A percentile compares a stretch with the other conserved stretches of the same genome.
Evolutionary conservation across 2,329 filamentous ascomycete species (phyloP).

Genomic region (Colletotrichum cereale): DNA sequence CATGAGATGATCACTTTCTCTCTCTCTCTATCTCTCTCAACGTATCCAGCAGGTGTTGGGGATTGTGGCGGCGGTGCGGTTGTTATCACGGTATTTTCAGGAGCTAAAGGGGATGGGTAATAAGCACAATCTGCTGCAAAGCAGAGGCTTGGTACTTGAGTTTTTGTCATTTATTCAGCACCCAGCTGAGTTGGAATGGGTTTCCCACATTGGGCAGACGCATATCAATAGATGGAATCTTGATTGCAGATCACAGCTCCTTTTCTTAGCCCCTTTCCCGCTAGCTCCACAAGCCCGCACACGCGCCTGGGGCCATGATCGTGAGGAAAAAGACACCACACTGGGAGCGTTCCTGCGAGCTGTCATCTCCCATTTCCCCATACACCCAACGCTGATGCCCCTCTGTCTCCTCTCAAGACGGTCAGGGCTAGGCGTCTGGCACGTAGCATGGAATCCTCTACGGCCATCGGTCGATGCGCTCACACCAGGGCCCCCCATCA

Average conservation of each 20-base stretch:
- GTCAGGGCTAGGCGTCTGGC: neutral
- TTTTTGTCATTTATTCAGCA: conserved; percentile 12
- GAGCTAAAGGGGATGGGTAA: conserved; percentile 34
- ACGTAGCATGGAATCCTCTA: neutral
- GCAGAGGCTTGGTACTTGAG: conserved; percentile 26
- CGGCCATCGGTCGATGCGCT: conserved; percentile 9
- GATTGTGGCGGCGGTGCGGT: conserved; percentile 37
- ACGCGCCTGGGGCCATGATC: conserved; percentile 15
- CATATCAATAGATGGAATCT: conserved; percentile 33
- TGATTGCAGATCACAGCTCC: conserved; percentile 11
- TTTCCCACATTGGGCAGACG: conserved; percentile 27
- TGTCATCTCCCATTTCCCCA: conserved; percentile 14
- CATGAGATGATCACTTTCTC: conserved; percentile 37
- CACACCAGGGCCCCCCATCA: conserved; percentile 45
- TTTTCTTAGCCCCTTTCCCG: neutral
- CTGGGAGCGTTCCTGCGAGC: conserved; percentile 11
- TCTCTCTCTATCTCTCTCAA: conserved; percentile 37
- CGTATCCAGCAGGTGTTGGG: conserved; percentile 39
- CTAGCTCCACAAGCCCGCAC: conserved; percentile 2
- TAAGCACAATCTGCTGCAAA: conserved; percentile 30
- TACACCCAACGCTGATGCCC: neutral
- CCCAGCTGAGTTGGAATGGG: conserved; percentile 2
- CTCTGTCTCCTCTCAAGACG: too few species aligned
- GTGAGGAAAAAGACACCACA: conserved; percentile 32
- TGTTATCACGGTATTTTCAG: conserved; percentile 40